These are phyloP conservation scores for Myochromella boudieri DNA, from an alignment of 768 basidiomycete species.

Conservation along the genomic window DNA sequence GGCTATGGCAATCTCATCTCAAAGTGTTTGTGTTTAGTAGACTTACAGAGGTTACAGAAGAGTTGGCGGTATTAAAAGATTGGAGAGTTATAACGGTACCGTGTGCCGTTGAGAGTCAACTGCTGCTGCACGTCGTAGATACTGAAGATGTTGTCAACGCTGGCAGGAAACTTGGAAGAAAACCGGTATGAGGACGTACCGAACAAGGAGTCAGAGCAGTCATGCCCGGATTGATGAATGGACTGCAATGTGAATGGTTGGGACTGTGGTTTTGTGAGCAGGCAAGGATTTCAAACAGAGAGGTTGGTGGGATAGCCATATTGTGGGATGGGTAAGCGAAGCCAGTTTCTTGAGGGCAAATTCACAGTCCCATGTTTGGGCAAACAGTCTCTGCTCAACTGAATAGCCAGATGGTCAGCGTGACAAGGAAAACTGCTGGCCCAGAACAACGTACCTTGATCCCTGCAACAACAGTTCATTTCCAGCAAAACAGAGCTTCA, in stretches of 20 bases:
- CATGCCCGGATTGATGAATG: background rate
- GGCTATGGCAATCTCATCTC: too few species aligned
- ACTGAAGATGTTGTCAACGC: too few species aligned
- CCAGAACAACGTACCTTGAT: background rate
- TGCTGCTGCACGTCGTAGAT: too few species aligned
- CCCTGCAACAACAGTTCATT: background rate
- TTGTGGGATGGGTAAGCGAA: background rate
- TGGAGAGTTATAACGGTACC: too few species aligned
- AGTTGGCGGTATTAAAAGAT: too few species aligned
- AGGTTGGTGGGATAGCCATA: background rate
- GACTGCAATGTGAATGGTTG: background rate
- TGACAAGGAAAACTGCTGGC: background rate
- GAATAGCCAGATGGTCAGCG: background rate
- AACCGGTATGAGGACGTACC: too few species aligned
- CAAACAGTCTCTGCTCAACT: background rate
- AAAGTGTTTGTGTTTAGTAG: too few species aligned
- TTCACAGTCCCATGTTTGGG: background rate
- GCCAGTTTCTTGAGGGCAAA: background rate
- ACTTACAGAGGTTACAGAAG: too few species aligned
- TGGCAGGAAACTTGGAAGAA: too few species aligned
- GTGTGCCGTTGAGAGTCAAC: too few species aligned
- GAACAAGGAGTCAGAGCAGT: too few species aligned
- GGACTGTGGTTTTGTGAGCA: background rate
- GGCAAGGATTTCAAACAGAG: background rate
- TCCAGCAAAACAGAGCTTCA: background rate